Conservation (phyloP, 169 alveolate genomes). For the Plasmodium vinckei region DNA sequence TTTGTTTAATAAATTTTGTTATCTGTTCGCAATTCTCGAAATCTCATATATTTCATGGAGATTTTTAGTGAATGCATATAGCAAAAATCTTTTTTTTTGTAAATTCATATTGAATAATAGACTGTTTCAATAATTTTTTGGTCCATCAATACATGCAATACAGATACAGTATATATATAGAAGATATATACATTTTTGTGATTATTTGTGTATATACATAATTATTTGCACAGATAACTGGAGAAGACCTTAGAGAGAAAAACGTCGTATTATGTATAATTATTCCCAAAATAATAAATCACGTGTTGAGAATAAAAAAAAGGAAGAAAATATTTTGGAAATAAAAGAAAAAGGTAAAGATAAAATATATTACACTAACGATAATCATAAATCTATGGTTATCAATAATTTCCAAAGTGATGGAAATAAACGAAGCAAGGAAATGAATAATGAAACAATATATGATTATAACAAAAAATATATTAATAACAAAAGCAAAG, state of each 20-base stretch:
- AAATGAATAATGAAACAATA: constrained; percentile 28
- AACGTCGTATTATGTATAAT: constrained; percentile 39
- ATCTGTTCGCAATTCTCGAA: too few species aligned
- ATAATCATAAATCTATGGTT: not conserved
- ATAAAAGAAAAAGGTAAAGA: constrained; percentile 44
- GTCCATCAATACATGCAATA: not conserved
- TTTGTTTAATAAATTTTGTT: too few species aligned
- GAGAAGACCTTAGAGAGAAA: not conserved
- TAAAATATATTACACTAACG: constrained; percentile 6
- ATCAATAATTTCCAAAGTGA: constrained; percentile 1
- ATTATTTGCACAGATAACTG: not conserved
- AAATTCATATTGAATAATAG: too few species aligned
- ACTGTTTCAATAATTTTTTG: too few species aligned
- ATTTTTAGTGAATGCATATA: too few species aligned
- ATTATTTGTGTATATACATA: not conserved
- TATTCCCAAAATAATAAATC: constrained; percentile 8
- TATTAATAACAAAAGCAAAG: constrained; percentile 21
- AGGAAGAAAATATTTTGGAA: constrained; percentile 24
- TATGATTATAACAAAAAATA: constrained; percentile 36
- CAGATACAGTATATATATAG: not conserved
- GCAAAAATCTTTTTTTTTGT: too few species aligned
- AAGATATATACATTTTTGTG: not conserved
- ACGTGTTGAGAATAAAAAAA: constrained; percentile 20
- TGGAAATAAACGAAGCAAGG: constrained; percentile 32
- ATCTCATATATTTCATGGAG: too few species aligned